Evolutionary conservation across 2,329 filamentous ascomycete genomes (phyloP), one percentile per base, ranked within the genome.

Genomic region (Pseudomassariella vexata): DNA sequence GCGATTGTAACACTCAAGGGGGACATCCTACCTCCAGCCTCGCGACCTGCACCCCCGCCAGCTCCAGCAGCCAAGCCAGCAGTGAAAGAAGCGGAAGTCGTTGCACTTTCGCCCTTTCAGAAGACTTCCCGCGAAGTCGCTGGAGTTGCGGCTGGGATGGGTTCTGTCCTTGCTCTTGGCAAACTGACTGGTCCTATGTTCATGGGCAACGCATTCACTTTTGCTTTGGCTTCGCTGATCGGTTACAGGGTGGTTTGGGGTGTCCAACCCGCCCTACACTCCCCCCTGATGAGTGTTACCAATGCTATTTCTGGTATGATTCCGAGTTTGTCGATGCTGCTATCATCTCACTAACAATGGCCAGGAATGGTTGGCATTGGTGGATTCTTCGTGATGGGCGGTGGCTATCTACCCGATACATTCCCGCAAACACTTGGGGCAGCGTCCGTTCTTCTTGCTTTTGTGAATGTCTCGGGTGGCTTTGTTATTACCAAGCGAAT

Each of bases 401-500:
- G 87, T 19, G 86, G 86, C 16, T 82, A 79, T 49, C 42, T 86
- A 0, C 85, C 85, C 0, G 76, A 80, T 47, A 94, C 85, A 0
- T 67, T 94, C 5, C 87, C 87, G 1, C 86, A 94, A 52, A 59
- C 64, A 3, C 76, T 95, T 21, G 88, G 87, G 34, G 84, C 87
- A 2, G 59, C 78, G 2, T 94, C 86, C 2, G 88, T 94, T 2
- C 65, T 92, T 5, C 63, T 95, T 14, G 87, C 87, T 0, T 94
- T 92, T 52, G 84, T 94, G 40, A 94, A 94, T 44, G 79, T 95
- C 3, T 82, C 84, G 0, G 88, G 88, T 36, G 88, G 88, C 0
- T 95, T 95, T 39, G 83, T 94, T 25, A 86, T 95, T 38, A 94
- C 87, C 3, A 94, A 94, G 62, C 74, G 88, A 41, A 95, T 95